Conservation (phyloP, 192 early-diverging fungal species). For the Coemansia sp. region DNA sequence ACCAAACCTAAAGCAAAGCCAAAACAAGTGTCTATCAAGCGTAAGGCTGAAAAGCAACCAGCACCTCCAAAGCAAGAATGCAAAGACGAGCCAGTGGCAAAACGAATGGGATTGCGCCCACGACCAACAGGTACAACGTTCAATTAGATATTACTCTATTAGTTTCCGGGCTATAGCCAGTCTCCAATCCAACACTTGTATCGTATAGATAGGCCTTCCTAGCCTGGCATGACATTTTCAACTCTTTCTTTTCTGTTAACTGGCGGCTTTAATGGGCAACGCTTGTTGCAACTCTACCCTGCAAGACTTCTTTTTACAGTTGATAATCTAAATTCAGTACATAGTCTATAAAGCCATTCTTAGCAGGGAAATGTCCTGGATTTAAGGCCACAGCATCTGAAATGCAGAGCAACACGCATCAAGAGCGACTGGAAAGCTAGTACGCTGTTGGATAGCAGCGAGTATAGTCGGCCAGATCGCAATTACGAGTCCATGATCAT, state of each 20-base stretch:
- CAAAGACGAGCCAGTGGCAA: background rate
- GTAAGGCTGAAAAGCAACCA: constrained; percentile 7
- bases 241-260: too few species aligned
- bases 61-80: background rate
- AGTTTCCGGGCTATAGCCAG: background rate
- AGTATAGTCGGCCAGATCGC: too few species aligned
- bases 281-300: too few species aligned
- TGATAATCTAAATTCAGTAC: background rate
- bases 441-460: background rate
- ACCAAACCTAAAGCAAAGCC: constrained; percentile 4
- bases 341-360: too few species aligned
- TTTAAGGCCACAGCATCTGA: background rate
- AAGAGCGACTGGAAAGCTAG: too few species aligned
- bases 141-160: background rate
- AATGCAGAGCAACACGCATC: background rate
- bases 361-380: background rate
- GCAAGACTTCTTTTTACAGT: background rate
- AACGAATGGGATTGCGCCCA: background rate
- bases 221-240: too few species aligned
- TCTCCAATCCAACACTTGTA: background rate
- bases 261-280: too few species aligned
- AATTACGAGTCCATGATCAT: too few species aligned
- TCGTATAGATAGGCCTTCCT: too few species aligned
- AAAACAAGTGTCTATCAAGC: constrained; percentile 13
- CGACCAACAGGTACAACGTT: background rate